Percentiles rank a stretch among this genome's conserved stretches.
Evolutionary conservation across 2,329 filamentous ascomycete species (phyloP).

Genomic region (Colletotrichum musicola): DNA sequence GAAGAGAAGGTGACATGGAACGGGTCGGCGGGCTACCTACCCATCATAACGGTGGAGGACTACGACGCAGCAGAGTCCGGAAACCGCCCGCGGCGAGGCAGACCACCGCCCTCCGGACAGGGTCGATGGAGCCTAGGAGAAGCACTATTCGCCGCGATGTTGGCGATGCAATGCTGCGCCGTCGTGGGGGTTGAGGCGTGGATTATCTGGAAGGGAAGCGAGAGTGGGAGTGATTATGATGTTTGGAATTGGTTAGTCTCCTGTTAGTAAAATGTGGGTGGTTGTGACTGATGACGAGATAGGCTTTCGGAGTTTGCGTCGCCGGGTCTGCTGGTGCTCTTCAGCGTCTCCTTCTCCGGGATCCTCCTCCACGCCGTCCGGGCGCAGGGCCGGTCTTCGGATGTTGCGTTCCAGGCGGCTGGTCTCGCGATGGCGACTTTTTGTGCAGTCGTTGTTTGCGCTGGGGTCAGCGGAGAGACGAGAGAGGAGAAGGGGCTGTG

Average conservation of each 20-base stretch:
- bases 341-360: constrained; percentile 83
- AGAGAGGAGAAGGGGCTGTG: neutral
- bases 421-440: constrained; percentile 24
- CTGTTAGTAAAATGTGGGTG: no score
- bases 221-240: constrained; percentile 41
- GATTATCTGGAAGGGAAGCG: constrained; percentile 44
- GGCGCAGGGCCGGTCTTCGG: constrained; percentile 1
- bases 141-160: constrained; percentile 44
- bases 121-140: constrained; percentile 24
- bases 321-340: constrained; percentile 70
- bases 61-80: constrained; percentile 19
- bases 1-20: constrained; percentile 28
- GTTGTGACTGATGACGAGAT: no score
- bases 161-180: constrained; percentile 45
- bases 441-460: constrained; percentile 12
- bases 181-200: constrained; percentile 44
- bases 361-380: constrained; percentile 20
- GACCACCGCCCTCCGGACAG: constrained; percentile 8
- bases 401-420: constrained; percentile 29
- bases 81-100: neutral
- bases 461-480: neutral
- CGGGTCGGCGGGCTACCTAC: neutral
- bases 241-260: constrained; percentile 46
- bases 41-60: constrained; percentile 21
- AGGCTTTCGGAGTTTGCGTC: constrained; percentile 32